Conservation (phyloP, 805 yeast species). For the Sugiyamaella chiloensis region DNA sequence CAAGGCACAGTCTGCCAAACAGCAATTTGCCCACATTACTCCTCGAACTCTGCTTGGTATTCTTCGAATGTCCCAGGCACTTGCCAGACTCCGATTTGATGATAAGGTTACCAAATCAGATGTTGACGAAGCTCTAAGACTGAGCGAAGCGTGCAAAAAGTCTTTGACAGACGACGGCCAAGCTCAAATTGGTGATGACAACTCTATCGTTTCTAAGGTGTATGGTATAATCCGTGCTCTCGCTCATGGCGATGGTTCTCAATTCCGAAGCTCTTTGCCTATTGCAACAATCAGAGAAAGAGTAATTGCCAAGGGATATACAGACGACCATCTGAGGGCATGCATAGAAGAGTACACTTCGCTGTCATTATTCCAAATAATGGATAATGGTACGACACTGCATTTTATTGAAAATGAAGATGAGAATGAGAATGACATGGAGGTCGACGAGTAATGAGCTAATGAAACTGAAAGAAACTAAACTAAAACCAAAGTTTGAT, state of each 20-base stretch:
- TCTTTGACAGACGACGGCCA: slow-evolving; percentile 57
- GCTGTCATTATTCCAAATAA: slow-evolving; percentile 70
- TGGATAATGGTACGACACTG: slow-evolving; percentile 50
- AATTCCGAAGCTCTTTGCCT: slow-evolving; percentile 36
- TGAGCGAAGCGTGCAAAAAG: slow-evolving; percentile 81
- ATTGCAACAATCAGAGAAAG: slow-evolving; percentile 56
- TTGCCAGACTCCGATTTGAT: slow-evolving; percentile 84
- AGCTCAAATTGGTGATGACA: slow-evolving; percentile 46
- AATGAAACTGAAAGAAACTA: too few species aligned
- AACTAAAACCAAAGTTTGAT: too few species aligned
- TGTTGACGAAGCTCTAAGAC: slow-evolving; percentile 92
- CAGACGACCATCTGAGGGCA: slow-evolving; percentile 69
- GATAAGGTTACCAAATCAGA: slow-evolving; percentile 68
- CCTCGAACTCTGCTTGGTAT: slow-evolving; percentile 93
- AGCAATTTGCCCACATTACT: slow-evolving; percentile 86
- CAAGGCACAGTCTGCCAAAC: slow-evolving; percentile 62
- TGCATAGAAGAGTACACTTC: slow-evolving; percentile 73
- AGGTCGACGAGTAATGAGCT: slow-evolving; percentile 1
- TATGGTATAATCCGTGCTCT: slow-evolving; percentile 65
- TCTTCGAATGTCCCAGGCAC: slow-evolving; percentile 88
- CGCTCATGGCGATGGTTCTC: slow-evolving; percentile 43
- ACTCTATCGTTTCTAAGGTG: slow-evolving; percentile 61
- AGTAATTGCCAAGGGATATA: slow-evolving; percentile 77
- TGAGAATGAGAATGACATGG: slow-evolving; percentile 8
- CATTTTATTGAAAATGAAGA: slow-evolving; percentile 14